These are phyloP conservation scores for Yamadazyma dendronema DNA, from an alignment of 1,139 yeast genomes.

Conservation along the genomic window DNA sequence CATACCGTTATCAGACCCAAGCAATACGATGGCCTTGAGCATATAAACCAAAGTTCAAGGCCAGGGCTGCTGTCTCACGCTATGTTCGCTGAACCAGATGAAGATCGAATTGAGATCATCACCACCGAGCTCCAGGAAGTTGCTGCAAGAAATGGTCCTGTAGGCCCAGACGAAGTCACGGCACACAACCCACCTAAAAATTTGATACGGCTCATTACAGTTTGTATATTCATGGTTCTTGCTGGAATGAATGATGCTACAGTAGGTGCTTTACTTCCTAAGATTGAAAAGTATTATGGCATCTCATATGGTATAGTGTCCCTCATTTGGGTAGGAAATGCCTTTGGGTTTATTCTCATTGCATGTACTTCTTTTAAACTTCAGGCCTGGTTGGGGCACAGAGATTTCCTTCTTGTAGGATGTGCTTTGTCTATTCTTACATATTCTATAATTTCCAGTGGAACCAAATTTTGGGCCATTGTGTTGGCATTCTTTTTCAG, in stretches of 20 bases:
- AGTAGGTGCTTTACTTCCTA: slow-evolving; percentile 48
- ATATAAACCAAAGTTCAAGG: too few species aligned
- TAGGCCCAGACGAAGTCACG: background rate
- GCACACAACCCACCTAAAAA: slow-evolving; percentile 24
- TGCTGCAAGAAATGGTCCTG: too few species aligned
- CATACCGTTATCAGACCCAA: background rate
- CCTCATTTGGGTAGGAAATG: slow-evolving; percentile 45
- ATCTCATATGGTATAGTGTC: slow-evolving; percentile 41
- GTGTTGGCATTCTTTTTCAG: slow-evolving; percentile 56
- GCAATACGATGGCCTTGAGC: too few species aligned
- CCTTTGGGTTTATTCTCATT: slow-evolving; percentile 41
- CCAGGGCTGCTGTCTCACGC: too few species aligned
- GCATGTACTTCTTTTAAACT: slow-evolving; percentile 38
- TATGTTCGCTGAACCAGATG: too few species aligned
- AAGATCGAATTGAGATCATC: too few species aligned
- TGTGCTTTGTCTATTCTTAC: slow-evolving; percentile 31
- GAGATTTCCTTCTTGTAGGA: slow-evolving; percentile 36
- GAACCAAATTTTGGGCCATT: slow-evolving; percentile 36
- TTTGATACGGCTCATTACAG: slow-evolving; percentile 37
- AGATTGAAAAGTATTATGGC: slow-evolving; percentile 35
- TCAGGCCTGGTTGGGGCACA: slow-evolving; percentile 40
- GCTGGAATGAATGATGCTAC: slow-evolving; percentile 45
- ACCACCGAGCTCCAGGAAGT: too few species aligned
- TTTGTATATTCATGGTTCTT: slow-evolving; percentile 38
- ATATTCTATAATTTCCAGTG: slow-evolving; percentile 41